Evolutionary conservation across 2,329 filamentous ascomycete species (phyloP).

Genomic region (Chaetomium sp.): DNA sequence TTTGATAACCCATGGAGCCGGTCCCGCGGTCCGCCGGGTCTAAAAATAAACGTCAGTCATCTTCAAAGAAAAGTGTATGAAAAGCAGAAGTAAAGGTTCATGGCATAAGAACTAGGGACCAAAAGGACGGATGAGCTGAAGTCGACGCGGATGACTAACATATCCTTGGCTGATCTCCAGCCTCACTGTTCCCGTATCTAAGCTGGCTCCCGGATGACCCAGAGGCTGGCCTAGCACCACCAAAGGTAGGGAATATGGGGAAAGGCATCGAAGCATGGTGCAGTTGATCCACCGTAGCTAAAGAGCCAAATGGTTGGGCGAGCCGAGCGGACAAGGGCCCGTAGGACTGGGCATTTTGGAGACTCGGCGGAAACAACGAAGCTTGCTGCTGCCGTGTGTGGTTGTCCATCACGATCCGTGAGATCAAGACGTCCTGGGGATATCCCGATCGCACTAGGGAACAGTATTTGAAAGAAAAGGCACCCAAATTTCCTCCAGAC

Average conservation of each 20-base stretch:
- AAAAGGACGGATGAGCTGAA: neutral
- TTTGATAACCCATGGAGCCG: slow-evolving; percentile 50
- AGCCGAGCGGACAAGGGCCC: no score
- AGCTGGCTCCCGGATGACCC: slow-evolving; percentile 15
- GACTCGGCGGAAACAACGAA: neutral
- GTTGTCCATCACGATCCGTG: slow-evolving; percentile 6
- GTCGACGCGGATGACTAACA: slow-evolving; percentile 18
- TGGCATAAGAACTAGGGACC: neutral
- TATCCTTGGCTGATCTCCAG: slow-evolving; percentile 18
- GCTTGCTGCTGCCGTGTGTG: neutral
- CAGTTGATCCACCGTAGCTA: no score
- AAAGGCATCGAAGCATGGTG: slow-evolving; percentile 1
- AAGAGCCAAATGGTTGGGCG: no score
- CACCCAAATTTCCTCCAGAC: neutral
- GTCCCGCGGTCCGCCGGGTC: slow-evolving; percentile 47
- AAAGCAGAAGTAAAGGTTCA: neutral
- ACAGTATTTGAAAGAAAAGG: neutral
- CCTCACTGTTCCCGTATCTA: slow-evolving; percentile 17
- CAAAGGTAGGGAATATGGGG: slow-evolving; percentile 1
- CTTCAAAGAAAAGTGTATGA: neutral
- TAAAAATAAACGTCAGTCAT: slow-evolving; percentile 35
- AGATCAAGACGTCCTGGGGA: neutral
- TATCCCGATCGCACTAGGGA: no score
- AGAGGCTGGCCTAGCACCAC: neutral
- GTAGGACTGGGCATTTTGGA: no score